Evolutionary conservation across 2,329 filamentous ascomycete species (phyloP).

Genomic region (Exophiala oligosperma): DNA sequence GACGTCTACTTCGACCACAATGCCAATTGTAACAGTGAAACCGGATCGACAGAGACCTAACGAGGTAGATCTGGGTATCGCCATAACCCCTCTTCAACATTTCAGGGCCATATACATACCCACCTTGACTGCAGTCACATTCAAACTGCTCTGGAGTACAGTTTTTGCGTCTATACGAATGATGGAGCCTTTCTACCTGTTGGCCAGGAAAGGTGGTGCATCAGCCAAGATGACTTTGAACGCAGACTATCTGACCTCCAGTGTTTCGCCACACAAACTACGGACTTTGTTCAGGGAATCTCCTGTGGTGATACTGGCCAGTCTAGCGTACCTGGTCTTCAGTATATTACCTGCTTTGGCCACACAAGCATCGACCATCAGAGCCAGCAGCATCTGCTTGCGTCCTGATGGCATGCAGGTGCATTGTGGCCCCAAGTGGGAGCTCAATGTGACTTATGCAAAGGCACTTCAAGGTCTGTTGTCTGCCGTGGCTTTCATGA

Average conservation of each 20-base stretch:
- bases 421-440: constrained; percentile 16
- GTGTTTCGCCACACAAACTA: background rate
- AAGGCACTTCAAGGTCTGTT: constrained; percentile 10
- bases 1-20: background rate
- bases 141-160: constrained; percentile 15
- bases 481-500: constrained; percentile 7
- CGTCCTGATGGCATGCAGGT: background rate
- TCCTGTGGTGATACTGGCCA: constrained; percentile 10
- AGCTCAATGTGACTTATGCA: constrained; percentile 10
- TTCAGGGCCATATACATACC: constrained; percentile 22
- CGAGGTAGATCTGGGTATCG: constrained; percentile 7
- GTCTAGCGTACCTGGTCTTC: constrained; percentile 6
- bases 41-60: constrained; percentile 1
- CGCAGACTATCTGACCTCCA: constrained; percentile 16
- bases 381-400: constrained; percentile 9
- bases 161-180: constrained; percentile 16
- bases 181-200: constrained; percentile 25
- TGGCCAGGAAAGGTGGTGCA: constrained; percentile 14
- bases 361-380: constrained; percentile 15
- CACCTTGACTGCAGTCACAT: constrained; percentile 10
- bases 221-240: constrained; percentile 11
- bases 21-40: background rate
- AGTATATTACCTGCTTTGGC: constrained; percentile 9
- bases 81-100: constrained; percentile 4
- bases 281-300: constrained; percentile 10